A percentile compares a stretch with the other conserved stretches of the same genome.
Evolutionary conservation across 768 basidiomycete species (phyloP).

Genomic region (Mrakia blollopis): DNA sequence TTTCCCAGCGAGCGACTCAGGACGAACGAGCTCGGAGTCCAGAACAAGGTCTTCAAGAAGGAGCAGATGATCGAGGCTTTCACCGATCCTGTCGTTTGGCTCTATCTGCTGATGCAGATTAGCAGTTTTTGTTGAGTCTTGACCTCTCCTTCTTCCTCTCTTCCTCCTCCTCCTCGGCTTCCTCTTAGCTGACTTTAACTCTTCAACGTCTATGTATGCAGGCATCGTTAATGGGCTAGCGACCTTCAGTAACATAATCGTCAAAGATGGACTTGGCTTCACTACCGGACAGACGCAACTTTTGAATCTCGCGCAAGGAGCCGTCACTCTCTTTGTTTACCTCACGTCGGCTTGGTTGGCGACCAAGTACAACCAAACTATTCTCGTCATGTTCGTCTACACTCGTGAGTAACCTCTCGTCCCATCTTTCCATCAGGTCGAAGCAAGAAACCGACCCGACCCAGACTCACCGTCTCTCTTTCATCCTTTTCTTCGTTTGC

Average conservation of each 20-base stretch:
- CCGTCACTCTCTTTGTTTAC: slow-evolving; percentile 48
- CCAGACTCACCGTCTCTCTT: neutral
- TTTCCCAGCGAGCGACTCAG: slow-evolving; percentile 48
- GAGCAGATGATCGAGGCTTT: slow-evolving; percentile 49
- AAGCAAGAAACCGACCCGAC: no score
- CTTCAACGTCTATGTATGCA: neutral
- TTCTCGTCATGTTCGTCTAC: slow-evolving; percentile 50
- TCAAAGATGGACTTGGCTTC: slow-evolving; percentile 49
- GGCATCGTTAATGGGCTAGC: slow-evolving; percentile 48
- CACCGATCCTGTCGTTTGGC: slow-evolving; percentile 51
- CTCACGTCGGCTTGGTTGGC: slow-evolving; percentile 47
- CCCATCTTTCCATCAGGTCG: neutral
- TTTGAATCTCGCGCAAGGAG: slow-evolving; percentile 46
- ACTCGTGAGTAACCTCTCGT: neutral
- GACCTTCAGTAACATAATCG: slow-evolving; percentile 54
- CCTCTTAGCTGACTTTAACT: no score
- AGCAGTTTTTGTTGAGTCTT: neutral
- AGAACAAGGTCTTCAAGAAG: slow-evolving; percentile 46
- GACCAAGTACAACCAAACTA: slow-evolving; percentile 49
- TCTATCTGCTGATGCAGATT: slow-evolving; percentile 43
- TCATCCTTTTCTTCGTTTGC: neutral
- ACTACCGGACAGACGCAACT: slow-evolving; percentile 53
- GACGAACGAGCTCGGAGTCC: slow-evolving; percentile 54
- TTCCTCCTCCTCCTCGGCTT: no score
- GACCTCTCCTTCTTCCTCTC: no score